These are phyloP conservation scores for Fagus sylvatica DNA, from an alignment of 306 rosid genomes.

Conservation along the genomic window DNA sequence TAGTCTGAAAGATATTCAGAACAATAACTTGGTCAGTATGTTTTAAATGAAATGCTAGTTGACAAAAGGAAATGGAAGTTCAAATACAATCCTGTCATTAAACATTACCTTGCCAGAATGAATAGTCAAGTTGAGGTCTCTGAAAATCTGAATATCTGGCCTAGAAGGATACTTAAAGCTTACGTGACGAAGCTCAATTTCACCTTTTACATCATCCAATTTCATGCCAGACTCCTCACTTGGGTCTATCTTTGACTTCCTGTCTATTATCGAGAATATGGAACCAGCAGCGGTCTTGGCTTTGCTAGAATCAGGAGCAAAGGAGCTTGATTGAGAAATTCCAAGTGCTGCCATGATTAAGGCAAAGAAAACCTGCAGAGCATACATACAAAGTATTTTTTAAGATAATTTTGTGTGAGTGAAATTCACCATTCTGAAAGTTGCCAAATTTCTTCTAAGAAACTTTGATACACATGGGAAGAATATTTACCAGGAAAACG, in stretches of 20 bases:
- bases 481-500: slow-evolving; percentile 48
- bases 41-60: no score
- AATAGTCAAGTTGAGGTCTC: slow-evolving; percentile 38
- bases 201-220: slow-evolving; percentile 33
- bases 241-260: slow-evolving; percentile 35
- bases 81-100: no score
- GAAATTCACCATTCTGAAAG: no score
- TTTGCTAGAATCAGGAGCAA: slow-evolving; percentile 39
- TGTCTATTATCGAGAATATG: slow-evolving; percentile 36
- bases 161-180: slow-evolving; percentile 43
- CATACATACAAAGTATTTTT: no score
- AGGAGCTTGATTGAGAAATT: slow-evolving; percentile 34
- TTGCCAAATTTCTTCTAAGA: no score
- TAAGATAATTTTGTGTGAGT: neutral
- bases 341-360: slow-evolving; percentile 32
- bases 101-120: slow-evolving; percentile 41
- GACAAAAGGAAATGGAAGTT: no score
- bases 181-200: slow-evolving; percentile 36
- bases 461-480: no score
- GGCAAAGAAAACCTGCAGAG: slow-evolving; percentile 49
- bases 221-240: slow-evolving; percentile 36
- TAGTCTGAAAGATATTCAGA: slow-evolving; percentile 50
- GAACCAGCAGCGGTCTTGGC: slow-evolving; percentile 40
- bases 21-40: no score
- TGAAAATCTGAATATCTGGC: slow-evolving; percentile 38